phyloP scores from a whole-genome alignment of 148 eudicot species.

The Beta vulgaris region DNA sequence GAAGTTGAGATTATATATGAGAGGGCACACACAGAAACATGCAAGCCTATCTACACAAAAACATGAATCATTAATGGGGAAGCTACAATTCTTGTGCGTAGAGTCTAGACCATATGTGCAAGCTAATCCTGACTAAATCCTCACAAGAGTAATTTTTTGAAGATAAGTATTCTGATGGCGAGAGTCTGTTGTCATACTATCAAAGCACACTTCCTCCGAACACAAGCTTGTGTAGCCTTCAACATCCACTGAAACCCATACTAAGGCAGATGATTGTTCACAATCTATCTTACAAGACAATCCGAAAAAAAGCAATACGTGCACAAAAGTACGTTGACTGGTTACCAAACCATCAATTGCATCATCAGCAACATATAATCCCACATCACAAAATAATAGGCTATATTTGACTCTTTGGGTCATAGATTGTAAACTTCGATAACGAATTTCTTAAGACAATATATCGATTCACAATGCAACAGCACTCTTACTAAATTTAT shows the following conservation, averaged over 20 bases:
- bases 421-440: neutral
- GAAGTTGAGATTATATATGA: neutral
- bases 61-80: too few relatives aligned
- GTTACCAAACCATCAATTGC: neutral
- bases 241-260: neutral
- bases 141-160: too few relatives aligned
- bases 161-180: too few relatives aligned
- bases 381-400: neutral
- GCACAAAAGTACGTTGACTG: neutral
- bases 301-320: neutral
- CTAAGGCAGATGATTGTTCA: neutral
- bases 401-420: neutral
- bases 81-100: too few relatives aligned
- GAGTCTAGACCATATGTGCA: too few relatives aligned
- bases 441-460: neutral
- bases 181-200: neutral
- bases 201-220: neutral
- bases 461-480: neutral
- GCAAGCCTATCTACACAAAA: too few relatives aligned
- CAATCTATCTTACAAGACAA: neutral
- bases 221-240: neutral
- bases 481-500: neutral
- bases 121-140: too few relatives aligned
- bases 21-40: too few relatives aligned
- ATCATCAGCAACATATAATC: neutral